Evolutionary conservation across 257 asterid species (phyloP), one percentile per base, ranked within the genome.

Genomic region (Solanum appendiculatum): DNA sequence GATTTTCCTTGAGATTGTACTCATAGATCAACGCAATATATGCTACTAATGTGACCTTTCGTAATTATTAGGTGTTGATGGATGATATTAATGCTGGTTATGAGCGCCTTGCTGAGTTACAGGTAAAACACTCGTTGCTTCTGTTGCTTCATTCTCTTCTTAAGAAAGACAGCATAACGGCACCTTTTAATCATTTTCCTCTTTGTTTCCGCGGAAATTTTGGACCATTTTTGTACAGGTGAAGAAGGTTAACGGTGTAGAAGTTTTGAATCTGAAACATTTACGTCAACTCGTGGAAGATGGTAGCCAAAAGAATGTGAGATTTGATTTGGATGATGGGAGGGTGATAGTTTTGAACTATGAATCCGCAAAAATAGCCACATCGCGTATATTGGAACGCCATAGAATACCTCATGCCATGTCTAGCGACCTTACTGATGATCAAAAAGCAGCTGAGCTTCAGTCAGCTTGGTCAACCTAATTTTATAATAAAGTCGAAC

Each of bases 71-170:
- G 99, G 97, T 97, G 48, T 88, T 97, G 78, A 92, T 94, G 93
- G 99, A 97, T 90, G 99, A 97, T 86, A 94, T 95, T 88, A 97
- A 94, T 81, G 92, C 98, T 7, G 99, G 99, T 46, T 97, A 97
- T 60, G 99, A 97, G 94, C 98, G 98, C 46, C 96, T 97, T 87
- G 93, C 98, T 86, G 99, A 97, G 87, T 92, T 95, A 77, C 99
- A 95, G 98, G 99, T 96, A 93, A 70, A 16, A 14, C 29, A 21
- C 37, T 84, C 69, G 34, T 64, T 82, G 82, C 80, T 34, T 42
- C 51, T 29, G 5, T 51, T 5, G 23, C 63, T 73, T 33, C 81
- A 29, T 44, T 25, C 81, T 74, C 64, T 48, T 31, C 63, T 29
- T n/a, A 39, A 14, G 23, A 44, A 80, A 80, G 66, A 64, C 80